Conservation (phyloP, 148 eudicot genomes). For the Hydrangea macrophylla region DNA sequence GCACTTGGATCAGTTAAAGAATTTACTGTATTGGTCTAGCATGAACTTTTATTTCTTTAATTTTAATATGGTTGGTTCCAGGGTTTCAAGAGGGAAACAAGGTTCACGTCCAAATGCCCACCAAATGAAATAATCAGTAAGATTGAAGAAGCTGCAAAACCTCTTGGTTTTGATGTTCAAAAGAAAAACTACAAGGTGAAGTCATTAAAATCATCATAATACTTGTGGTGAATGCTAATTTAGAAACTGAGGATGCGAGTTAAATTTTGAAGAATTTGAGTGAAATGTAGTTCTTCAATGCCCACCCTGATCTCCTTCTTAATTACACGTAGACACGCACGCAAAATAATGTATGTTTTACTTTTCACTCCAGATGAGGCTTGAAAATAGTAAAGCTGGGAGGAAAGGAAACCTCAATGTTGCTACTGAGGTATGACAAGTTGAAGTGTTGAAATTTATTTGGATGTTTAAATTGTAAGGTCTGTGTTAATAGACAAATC, state of each 20-base stretch:
- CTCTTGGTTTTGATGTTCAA: conserved; percentile 90
- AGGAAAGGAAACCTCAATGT: conserved; percentile 95
- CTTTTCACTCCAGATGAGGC: conserved; percentile 70
- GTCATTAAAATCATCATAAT: not conserved
- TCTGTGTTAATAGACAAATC: not conserved
- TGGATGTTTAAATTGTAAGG: not conserved
- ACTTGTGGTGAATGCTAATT: not conserved
- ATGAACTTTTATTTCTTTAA: not conserved
- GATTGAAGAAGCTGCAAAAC: conserved; percentile 96
- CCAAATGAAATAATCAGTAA: conserved; percentile 79
- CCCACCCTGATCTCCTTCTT: not conserved
- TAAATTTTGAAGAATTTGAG: not conserved
- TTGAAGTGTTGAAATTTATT: not conserved
- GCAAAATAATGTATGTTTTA: not conserved
- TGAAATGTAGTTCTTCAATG: not conserved
- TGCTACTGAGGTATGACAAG: conserved; percentile 72
- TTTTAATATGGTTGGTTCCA: conserved; percentile 20
- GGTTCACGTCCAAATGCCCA: conserved; percentile 82
- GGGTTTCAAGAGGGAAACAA: conserved; percentile 91
- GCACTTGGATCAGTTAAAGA: not conserved
- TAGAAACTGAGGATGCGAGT: not conserved
- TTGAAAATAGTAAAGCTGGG: conserved; percentile 87
- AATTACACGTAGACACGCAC: not conserved
- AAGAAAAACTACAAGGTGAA: conserved; percentile 92
- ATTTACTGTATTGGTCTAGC: not conserved